Percentiles rank a stretch among this genome's conserved stretches.
Evolutionary conservation across 2,329 filamentous ascomycete genomes (phyloP).

Genomic region (Aureobasidium namibiae): DNA sequence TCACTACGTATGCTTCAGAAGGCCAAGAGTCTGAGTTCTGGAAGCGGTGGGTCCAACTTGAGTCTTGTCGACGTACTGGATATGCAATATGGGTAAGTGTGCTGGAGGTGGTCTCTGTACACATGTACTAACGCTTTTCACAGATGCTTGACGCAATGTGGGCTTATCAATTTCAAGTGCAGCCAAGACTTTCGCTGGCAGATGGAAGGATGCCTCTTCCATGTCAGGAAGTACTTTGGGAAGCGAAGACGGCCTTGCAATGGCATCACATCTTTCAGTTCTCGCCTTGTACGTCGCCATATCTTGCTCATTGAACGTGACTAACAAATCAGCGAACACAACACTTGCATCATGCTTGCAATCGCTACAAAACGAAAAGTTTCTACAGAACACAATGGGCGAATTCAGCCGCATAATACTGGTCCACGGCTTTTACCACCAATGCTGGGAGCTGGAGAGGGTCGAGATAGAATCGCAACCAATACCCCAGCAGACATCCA

Average conservation of each 20-base stretch:
- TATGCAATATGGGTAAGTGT: constrained; percentile 18
- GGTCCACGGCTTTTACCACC: constrained; percentile 43
- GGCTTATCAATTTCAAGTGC: constrained; percentile 17
- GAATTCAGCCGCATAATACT: constrained; percentile 43
- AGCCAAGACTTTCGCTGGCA: constrained; percentile 14
- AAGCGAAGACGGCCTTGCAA: constrained; percentile 17
- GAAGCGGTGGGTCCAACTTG: constrained; percentile 16
- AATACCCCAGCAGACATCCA: constrained; percentile 28
- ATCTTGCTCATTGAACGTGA: not conserved
- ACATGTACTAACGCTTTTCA: not conserved
- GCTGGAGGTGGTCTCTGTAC: too few relatives aligned
- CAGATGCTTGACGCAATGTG: constrained; percentile 20
- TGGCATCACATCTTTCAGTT: constrained; percentile 17
- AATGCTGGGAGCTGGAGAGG: constrained; percentile 41
- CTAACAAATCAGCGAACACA: constrained; percentile 9
- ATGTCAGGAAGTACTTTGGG: constrained; percentile 22
- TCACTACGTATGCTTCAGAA: not conserved
- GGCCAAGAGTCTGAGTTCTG: constrained; percentile 12
- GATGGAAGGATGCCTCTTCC: constrained; percentile 20
- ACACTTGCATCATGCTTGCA: constrained; percentile 37
- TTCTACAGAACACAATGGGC: constrained; percentile 34
- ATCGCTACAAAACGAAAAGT: constrained; percentile 42
- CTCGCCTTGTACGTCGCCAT: constrained; percentile 3
- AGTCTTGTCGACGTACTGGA: constrained; percentile 17
- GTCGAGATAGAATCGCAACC: constrained; percentile 20